phyloP scores from a whole-genome alignment of 805 yeast species.

The Nakazawaea ernobii region DNA sequence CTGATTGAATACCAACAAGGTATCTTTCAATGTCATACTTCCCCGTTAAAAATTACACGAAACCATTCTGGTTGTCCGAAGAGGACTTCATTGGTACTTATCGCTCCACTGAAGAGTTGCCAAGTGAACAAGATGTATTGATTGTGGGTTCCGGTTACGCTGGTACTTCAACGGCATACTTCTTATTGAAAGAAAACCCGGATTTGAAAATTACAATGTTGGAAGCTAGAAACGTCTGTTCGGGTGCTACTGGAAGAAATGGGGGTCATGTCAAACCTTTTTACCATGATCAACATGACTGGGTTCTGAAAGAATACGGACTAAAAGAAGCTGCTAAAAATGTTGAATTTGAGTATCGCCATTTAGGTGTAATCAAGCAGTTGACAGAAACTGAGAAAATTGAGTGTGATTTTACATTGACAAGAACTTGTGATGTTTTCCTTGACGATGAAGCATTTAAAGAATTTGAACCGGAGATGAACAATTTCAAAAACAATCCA shows the following conservation, averaged over 20 bases:
- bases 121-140: constrained; percentile 30
- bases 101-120: constrained; percentile 24
- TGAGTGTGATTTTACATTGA: constrained; percentile 25
- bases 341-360: constrained; percentile 29
- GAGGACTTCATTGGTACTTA: constrained; percentile 16
- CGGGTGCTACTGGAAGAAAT: constrained; percentile 39
- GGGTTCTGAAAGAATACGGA: constrained; percentile 13
- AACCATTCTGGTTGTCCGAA: constrained; percentile 19
- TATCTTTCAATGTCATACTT: constrained; percentile 5
- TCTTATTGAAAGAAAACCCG: constrained; percentile 23
- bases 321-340: constrained; percentile 23
- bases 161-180: constrained; percentile 35
- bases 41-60: constrained; percentile 17
- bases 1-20: no score
- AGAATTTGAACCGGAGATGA: constrained; percentile 11
- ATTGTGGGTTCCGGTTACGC: constrained; percentile 42
- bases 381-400: constrained; percentile 21
- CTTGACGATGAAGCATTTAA: constrained; percentile 5
- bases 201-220: constrained; percentile 19
- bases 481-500: constrained; percentile 22
- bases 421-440: constrained; percentile 23
- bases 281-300: constrained; percentile 12
- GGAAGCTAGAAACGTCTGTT: constrained; percentile 35
- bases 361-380: constrained; percentile 23
- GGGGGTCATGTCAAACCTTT: constrained; percentile 42